Base-by-base conservation (phyloP, 129 eudicot genomes). In the Daucus carota region DNA sequence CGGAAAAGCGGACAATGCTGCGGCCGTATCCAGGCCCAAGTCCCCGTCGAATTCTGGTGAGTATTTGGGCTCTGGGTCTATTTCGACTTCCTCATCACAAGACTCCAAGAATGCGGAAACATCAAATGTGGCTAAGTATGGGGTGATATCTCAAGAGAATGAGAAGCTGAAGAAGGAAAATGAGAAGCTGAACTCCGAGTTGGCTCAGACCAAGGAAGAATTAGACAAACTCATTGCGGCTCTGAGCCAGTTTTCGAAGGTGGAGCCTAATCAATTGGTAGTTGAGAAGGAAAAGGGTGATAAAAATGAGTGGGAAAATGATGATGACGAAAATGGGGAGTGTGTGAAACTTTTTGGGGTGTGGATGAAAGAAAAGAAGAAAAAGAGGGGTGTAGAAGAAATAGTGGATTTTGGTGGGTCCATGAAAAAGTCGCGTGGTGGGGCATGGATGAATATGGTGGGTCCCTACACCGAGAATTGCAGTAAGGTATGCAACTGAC, bases 271-370 rank as follows among this genome's bases (percentile, higher is more conserved):
- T 14, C 77, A 83, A n/a, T 57, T 57, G 31, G 9, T 24, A 12
- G 80, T 75, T 77, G 92, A 72, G 79, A 73, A 22, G 6, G 76
- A 33, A 3, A 70, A 17, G 12, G 50, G 22, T 40, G 78, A 0
- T 0, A 70, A 41, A 13, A 40, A 40, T 41, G 74, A 70, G 17
- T 41, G 50, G 45, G 74, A 70, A 46, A 31, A 57, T 57, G 75
- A 84, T 78, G 83, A 84, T 78, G 86, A 80, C 38, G 80, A 84
- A 14, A 80, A 83, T 78, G 85, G 75, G 16, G 85, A 68, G 24
- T 77, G 88, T 81, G 48, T 93, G 72, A 93, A 87, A 72, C 79
- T 93, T 83, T 93, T 93, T 77, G 98, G 98, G 81, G 98, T 93
- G 79, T 34, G 84, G 81, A 62, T 90, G 89, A 87, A 85, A 87